Base-by-base conservation (phyloP, 2,329 filamentous ascomycete species). In the Alternaria incomplexa region DNA sequence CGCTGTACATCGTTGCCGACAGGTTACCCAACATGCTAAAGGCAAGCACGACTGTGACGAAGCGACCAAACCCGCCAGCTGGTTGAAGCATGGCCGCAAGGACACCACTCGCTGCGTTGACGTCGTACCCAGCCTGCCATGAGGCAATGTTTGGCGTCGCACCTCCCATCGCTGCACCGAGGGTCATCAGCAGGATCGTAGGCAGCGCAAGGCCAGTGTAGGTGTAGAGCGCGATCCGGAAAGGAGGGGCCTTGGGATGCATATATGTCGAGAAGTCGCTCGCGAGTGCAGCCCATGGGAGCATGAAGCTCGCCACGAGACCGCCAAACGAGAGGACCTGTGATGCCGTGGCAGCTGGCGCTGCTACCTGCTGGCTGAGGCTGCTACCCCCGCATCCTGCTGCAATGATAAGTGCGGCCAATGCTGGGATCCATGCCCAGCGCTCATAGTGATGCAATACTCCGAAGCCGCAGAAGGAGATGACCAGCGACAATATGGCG, bases 91-190 rank as follows among this genome's bases (percentile, higher is more conserved):
- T 89, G 43, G 85, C 87, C 9, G 84, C 84, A 12, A 90, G 80
- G 4, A 89, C 84, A 47, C 88, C 88, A 26, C 88, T 88, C 1
- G 88, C 84, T 6, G 84, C 83, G 43, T 84, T 86, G 47, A 78
- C 68, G 4, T 85, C 80, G 71, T 89, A 89, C 3, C 83, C 86
- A 4, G 79, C 81, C n/a, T 81, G 68, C 87, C 88, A 90, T 4
- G 78, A 77, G 0, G 85, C 82, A 2, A 86, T 81, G 65, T 84
- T 87, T 23, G 84, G 81, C 1, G 88, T 82, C 28, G 87, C 87
- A 7, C 87, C 87, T 17, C 85, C 87, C 46, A 91, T 88, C n/a
- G 88, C 88, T 10, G 88, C 86, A 7, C 89, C 89, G 1, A 90
- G 83, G 0, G 82, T 83, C 87, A 91, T 89, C 54, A 90, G 82